Evolutionary conservation across 768 basidiomycete genomes (phyloP), one percentile per base, ranked within the genome.

Genomic region (Lepiota brunneoincarnata): DNA sequence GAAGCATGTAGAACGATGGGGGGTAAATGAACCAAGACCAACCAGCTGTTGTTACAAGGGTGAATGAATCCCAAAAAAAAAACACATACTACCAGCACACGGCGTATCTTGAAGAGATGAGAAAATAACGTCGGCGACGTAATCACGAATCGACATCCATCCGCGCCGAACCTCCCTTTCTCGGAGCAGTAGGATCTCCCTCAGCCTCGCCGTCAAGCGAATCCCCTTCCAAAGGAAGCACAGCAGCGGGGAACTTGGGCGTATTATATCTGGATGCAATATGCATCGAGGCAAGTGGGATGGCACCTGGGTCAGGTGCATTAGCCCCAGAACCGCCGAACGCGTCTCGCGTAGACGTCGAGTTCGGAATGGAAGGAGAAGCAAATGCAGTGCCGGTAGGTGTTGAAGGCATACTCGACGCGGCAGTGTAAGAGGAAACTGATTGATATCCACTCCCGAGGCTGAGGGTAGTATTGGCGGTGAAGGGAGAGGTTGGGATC

Each of bases 351-450:
- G 36, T 36, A 23, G 37, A 34, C 12, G 51, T 31, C 37, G 41
- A 24, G 28, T 28, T 36, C 23, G 46, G 35, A 24, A 45, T 44
- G 21, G 55, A 47, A 49, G 36, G 51, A 1, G 71, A 62, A 15
- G 63, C 62, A 36, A 62, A 64, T 12, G 61, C 55, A 12, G 62
- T 56, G 41, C 62, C 61, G 5, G 66, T 67, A 10, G 72, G 71
- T 2, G 73, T 73, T 1, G 68, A 66, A 3, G 71, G 72, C 11
- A 70, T 66, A 51, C 70, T 73, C 15, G 67, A 67, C 6, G 40
- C 24, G 3, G 40, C 41, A 31, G 51, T 52, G 23, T 43, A 52
- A 23, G 51, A 45, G 9, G 51, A 52, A 38, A 36, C 44, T 5
- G 52, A 54, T 18, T 38, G n/a, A 28, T 45, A 54, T 18, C 45